Percentiles rank a stretch among this genome's conserved stretches.
phyloP scores from a whole-genome alignment of 495 filamentous ascomycete species.

The Thermothielavioides terrestris region DNA sequence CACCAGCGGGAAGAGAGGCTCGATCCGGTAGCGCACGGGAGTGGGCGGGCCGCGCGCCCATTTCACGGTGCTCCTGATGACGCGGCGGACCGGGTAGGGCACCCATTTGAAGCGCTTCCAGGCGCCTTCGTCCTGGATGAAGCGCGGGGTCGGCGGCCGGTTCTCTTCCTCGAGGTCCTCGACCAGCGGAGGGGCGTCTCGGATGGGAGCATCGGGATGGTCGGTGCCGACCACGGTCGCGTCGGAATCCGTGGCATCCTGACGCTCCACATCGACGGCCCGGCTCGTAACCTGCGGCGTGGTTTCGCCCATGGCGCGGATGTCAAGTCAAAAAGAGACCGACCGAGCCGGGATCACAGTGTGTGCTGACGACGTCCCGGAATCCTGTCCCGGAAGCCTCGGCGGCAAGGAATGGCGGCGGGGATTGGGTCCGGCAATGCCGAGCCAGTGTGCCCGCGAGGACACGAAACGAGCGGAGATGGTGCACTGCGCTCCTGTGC shows the following conservation, averaged over 20 bases:
- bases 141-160: slow-evolving; percentile 27
- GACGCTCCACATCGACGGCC: not conserved
- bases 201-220: slow-evolving; percentile 29
- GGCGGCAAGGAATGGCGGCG: no score
- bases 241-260: slow-evolving; percentile 3
- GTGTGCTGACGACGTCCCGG: not conserved
- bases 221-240: slow-evolving; percentile 12
- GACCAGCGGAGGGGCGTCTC: slow-evolving; percentile 3
- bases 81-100: slow-evolving; percentile 38
- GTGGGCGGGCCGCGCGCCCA: slow-evolving; percentile 69
- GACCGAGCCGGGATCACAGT: not conserved
- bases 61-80: slow-evolving; percentile 34
- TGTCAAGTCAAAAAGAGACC: not conserved
- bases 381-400: not conserved
- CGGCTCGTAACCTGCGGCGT: not conserved
- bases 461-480: no score
- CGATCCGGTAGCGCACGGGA: slow-evolving; percentile 54
- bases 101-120: slow-evolving; percentile 40
- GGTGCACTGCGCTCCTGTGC: no score
- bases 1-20: slow-evolving; percentile 57
- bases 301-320: slow-evolving; percentile 8
- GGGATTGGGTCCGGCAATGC: no score
- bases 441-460: no score
- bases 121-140: slow-evolving; percentile 30
- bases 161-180: slow-evolving; percentile 24